Percentiles rank a stretch among this genome's conserved stretches.
These are phyloP conservation scores for Quercus aquifolioides DNA, from an alignment of 306 rosid genomes.

Conservation along the genomic window DNA sequence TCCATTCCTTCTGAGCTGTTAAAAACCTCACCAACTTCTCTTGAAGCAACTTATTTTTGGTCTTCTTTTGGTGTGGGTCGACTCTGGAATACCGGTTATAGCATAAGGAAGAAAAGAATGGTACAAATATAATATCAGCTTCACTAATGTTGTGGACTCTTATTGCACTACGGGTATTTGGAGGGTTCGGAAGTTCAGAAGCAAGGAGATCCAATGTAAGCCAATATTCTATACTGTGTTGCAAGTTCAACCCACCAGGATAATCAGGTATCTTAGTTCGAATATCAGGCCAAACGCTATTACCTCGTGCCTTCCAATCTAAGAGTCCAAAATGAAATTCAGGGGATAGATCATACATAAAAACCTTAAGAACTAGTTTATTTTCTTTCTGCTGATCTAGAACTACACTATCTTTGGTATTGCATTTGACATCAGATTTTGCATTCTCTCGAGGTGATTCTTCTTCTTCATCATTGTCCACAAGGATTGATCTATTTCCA, in stretches of 20 bases:
- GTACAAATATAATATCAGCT: conserved; percentile 70
- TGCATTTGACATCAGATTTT: conserved; percentile 19
- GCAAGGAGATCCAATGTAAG: conserved; percentile 74
- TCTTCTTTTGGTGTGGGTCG: conserved; percentile 35
- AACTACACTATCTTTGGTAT: conserved; percentile 5
- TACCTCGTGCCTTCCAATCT: conserved; percentile 48
- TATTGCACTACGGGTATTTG: conserved; percentile 29
- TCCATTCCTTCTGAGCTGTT: conserved; percentile 64
- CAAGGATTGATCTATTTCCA: conserved; percentile 46
- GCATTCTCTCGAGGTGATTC: conserved; percentile 6
- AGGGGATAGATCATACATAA: conserved; percentile 68
- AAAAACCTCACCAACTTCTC: conserved; percentile 53
- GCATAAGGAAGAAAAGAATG: conserved; percentile 75
- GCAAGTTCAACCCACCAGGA: conserved; percentile 77
- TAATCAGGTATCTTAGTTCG: conserved; percentile 39
- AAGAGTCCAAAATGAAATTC: conserved; percentile 73
- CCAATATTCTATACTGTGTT: conserved; percentile 88
- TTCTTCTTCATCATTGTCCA: conserved; percentile 25
- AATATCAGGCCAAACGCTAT: conserved; percentile 66
- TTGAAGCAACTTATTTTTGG: conserved; percentile 52
- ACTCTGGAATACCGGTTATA: conserved; percentile 52
- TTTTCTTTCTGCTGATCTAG: conserved; percentile 12
- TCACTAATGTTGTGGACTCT: conserved; percentile 66
- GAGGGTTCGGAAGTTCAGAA: conserved; percentile 46
- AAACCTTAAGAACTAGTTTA: conserved; percentile 41